Evolutionary conservation across 371 early-diverging fungal species (phyloP).

Genomic region (Spraguea lophii): DNA sequence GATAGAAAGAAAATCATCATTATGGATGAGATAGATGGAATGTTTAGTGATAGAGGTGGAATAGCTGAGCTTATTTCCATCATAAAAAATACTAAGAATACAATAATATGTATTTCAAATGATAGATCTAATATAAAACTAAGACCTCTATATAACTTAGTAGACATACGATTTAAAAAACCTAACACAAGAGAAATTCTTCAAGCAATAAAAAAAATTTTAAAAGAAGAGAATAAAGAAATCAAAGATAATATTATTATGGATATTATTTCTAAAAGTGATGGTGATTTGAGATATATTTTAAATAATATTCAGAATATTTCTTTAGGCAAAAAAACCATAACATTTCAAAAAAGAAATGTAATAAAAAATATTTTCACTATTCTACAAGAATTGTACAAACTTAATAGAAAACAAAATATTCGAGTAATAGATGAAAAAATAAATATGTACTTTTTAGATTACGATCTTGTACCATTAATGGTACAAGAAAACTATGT

Average conservation of each 20-base stretch:
- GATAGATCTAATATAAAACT: conserved; percentile 73
- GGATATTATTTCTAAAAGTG: conserved; percentile 59
- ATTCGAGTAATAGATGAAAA: conserved; percentile 52
- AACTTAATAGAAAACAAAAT: conserved; percentile 55
- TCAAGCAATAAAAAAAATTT: conserved; percentile 58
- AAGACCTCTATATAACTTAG: conserved; percentile 63
- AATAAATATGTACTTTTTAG: conserved; percentile 73
- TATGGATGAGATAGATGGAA: conserved; percentile 99
- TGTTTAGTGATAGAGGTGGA: conserved; percentile 94
- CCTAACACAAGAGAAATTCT: conserved; percentile 53
- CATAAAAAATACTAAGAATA: conserved; percentile 70
- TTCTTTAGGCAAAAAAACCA: conserved; percentile 49
- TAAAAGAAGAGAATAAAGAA: conserved; percentile 55
- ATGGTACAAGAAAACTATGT: conserved; percentile 60
- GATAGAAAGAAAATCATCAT: conserved; percentile 51
- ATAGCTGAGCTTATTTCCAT: conserved; percentile 63
- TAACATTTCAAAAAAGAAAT: conserved; percentile 63
- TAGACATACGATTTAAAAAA: conserved; percentile 64
- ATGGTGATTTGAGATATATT: conserved; percentile 89
- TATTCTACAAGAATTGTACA: not conserved
- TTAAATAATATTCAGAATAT: conserved; percentile 75
- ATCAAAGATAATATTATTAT: conserved; percentile 61
- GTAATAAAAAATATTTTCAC: conserved; percentile 9
- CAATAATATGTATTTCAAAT: conserved; percentile 96
- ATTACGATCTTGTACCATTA: conserved; percentile 63